These are phyloP conservation scores for Cryptosporidium ryanae DNA, from an alignment of 169 alveolate species.

Conservation along the genomic window DNA sequence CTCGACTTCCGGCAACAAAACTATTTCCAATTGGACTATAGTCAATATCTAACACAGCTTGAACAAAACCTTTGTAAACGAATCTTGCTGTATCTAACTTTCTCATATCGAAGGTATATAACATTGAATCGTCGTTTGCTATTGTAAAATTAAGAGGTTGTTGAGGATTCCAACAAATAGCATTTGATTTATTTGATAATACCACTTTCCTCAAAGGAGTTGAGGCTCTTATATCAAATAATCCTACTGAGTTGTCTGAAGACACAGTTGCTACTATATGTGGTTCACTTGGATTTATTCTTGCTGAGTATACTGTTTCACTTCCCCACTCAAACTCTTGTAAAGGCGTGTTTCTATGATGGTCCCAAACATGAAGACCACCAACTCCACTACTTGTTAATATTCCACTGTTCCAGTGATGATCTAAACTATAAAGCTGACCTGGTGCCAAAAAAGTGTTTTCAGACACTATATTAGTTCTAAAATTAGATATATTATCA, in stretches of 20 bases:
- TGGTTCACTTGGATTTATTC: conserved; percentile 93
- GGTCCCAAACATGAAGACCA: conserved; percentile 88
- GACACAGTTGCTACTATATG: conserved; percentile 91
- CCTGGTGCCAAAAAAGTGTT: conserved; percentile 36
- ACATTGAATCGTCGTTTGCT: conserved; percentile 97
- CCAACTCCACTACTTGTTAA: conserved; percentile 74
- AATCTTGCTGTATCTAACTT: conserved; percentile 90
- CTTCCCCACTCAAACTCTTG: conserved; percentile 87
- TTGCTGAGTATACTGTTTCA: conserved; percentile 88
- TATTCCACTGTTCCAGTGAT: conserved; percentile 55
- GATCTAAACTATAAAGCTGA: conserved; percentile 71
- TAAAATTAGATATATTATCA: conserved; percentile 53
- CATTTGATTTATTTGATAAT: conserved; percentile 90
- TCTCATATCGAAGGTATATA: conserved; percentile 98
- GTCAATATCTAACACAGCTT: conserved; percentile 94
- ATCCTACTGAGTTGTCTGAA: conserved; percentile 88
- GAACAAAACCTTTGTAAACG: conserved; percentile 93
- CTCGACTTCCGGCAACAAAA: conserved; percentile 97
- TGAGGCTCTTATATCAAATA: conserved; percentile 91
- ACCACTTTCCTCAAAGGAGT: conserved; percentile 90
- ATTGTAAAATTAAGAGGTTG: conserved; percentile 96
- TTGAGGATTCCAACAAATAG: conserved; percentile 97
- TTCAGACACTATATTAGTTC: conserved; percentile 25
- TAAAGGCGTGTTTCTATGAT: conserved; percentile 88
- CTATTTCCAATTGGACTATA: conserved; percentile 96